Percentiles rank a stretch among this genome's conserved stretches.
Conservation (phyloP, 2,329 filamentous ascomycete species). For the Exophiala sp. region DNA sequence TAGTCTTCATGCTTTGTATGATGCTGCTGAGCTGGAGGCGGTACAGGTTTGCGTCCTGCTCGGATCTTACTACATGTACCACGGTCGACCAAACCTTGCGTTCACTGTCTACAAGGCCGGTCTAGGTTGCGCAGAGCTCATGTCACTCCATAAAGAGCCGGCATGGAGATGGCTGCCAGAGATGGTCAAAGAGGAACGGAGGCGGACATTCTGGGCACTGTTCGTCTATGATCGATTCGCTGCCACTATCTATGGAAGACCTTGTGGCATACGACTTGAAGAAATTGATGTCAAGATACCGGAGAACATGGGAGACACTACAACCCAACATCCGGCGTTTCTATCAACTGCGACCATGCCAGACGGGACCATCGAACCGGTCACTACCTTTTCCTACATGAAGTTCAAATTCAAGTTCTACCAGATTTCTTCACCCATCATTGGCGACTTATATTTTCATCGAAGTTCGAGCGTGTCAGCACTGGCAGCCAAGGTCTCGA, state of each 20-base stretch:
- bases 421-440: conserved; percentile 23
- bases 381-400: conserved; percentile 22
- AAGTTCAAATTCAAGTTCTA: conserved; percentile 24
- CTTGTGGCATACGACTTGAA: conserved; percentile 13
- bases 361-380: conserved; percentile 14
- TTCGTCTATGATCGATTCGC: conserved; percentile 20
- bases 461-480: conserved; percentile 14
- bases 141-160: conserved; percentile 18
- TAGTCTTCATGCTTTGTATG: conserved; percentile 41
- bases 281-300: conserved; percentile 19
- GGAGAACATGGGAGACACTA: conserved; percentile 19
- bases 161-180: conserved; percentile 17
- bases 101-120: conserved; percentile 8
- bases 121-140: conserved; percentile 10
- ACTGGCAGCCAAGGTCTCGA: conserved; percentile 13
- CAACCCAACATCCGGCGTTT: conserved; percentile 13
- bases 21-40: conserved; percentile 33
- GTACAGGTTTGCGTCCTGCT: conserved; percentile 19
- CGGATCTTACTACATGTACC: conserved; percentile 17
- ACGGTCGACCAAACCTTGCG: conserved; percentile 17
- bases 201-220: conserved; percentile 19
- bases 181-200: conserved; percentile 14
- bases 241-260: conserved; percentile 20
- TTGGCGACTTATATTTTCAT: conserved; percentile 20
- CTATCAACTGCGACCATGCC: conserved; percentile 18